Evolutionary conservation across 1,284 basidiomycete species (phyloP).

Genomic region (Puccinia hordei): DNA sequence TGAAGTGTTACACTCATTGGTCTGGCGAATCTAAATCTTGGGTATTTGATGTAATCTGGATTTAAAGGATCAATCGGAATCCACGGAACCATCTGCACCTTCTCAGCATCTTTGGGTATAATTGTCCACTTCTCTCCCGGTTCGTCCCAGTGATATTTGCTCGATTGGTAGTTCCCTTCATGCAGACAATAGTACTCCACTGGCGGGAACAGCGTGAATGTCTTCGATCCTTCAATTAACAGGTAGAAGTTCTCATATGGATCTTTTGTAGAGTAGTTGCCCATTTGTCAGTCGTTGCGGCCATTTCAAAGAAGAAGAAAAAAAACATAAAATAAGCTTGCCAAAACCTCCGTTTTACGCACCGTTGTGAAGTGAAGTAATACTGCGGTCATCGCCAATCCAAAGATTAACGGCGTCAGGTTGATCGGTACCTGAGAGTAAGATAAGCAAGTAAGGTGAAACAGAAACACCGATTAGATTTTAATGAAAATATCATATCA

Average conservation of each 20-base stretch:
- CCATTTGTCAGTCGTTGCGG: background rate
- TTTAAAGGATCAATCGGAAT: conserved; percentile 55
- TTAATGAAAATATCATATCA: background rate
- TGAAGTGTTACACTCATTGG: conserved; percentile 70
- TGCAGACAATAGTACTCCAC: conserved; percentile 78
- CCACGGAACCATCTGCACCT: conserved; percentile 59
- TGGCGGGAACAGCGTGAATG: conserved; percentile 80
- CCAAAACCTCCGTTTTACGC: conserved; percentile 51
- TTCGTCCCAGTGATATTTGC: conserved; percentile 50
- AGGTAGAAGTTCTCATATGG: conserved; percentile 90
- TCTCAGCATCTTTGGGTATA: conserved; percentile 30
- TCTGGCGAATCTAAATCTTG: conserved; percentile 63
- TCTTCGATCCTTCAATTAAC: conserved; percentile 78
- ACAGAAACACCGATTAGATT: background rate
- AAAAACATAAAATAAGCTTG: background rate
- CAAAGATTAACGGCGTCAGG: conserved; percentile 89
- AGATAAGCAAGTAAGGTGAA: background rate
- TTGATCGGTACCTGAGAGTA: background rate
- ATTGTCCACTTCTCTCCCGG: conserved; percentile 47
- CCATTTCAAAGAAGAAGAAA: background rate
- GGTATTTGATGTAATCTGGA: conserved; percentile 48
- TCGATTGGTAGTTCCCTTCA: conserved; percentile 59
- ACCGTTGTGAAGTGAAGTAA: conserved; percentile 84
- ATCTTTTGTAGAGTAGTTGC: conserved; percentile 63
- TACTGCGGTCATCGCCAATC: conserved; percentile 76